Evolutionary conservation across 2,329 filamentous ascomycete genomes (phyloP), one percentile per base, ranked within the genome.

Genomic region (Talaromyces amestolkiae): DNA sequence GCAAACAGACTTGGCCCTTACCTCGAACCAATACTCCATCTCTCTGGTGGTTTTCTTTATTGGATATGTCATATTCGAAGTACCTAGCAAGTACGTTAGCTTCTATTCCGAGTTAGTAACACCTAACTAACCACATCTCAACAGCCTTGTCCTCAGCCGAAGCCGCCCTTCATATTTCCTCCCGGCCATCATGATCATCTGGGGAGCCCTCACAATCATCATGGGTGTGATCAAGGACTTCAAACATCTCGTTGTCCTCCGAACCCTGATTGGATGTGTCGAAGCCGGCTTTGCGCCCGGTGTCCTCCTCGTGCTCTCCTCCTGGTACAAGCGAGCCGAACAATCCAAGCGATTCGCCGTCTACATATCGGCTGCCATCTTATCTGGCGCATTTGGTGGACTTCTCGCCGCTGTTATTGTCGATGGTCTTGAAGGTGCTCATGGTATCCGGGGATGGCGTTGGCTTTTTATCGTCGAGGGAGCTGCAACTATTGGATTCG

Each of bases 21-120:
- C 69, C 2, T 73, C 75, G 43, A 77, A 81, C 66, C 74, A 82
- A 64, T 84, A 82, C 72, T 85, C 84, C 67, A 79, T 73, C 1
- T 82, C 82, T 0, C 74, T 85, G 7, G 81, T 84, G 67, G 83
- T 85, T 66, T 85, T 85, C 75, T 85, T 84, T 71, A 80, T 85
- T 4, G 79, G 80, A 0, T 83, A 85, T 64, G 75, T 85, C 15
- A 71, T 84, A 1, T 81, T 83, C 66, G 83, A 85, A 66, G 83
- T 85, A 22, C 83, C 83, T 0, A 81, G 78, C 22, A 85, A 85
- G 58, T 49, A 54, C 15, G 58, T 27, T 27, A 27, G 27, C 27
- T 27, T 27, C 27, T 27, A 27, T 6, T 27, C 27, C 27, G 27
- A 27, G 27, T 27, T 3, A 5, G 2, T 27, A 27, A 27, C 24